Base-by-base conservation (phyloP, 2,329 filamentous ascomycete genomes). In the Colletotrichum sublineola region DNA sequence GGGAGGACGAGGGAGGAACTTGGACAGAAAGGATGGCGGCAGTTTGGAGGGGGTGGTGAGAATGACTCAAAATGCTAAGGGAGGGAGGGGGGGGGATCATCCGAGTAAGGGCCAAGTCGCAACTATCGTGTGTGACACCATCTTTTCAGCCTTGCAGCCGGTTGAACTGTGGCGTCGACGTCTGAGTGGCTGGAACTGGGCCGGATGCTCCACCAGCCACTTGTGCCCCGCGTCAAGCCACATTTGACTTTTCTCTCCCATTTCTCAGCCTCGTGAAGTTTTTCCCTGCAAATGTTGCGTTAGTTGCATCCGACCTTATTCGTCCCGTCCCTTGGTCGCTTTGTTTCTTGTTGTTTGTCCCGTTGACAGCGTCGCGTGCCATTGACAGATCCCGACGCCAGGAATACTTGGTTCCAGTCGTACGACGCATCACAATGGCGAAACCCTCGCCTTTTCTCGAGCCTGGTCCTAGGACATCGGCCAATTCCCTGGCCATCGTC, bases 381-480 rank as follows among this genome's bases (percentile, higher is more conserved):
- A 24, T 24, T 24, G 24, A 24, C 24, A 24, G 24, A 24, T 24
- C 40, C 5, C 5, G 11, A 6, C 42, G 15, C 33, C 50, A 12
- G 18, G 31, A 29, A n/a, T n/a, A 15, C 18, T 31, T 15, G 2
- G 33, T 1, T 5, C 5, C 62, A 2, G 40, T 52, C 33, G 18
- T 36, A 11, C 42, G 7, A 44, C 42, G 1, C 65, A 55, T 38
- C 74, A 75, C 52, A 65, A 85, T 85, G 84, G 74, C 78, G n/a
- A 76, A 75, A 18, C 77, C 81, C 2, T 97, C 95, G 12, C 92
- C 95, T 0, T 98, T 99, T 77, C 87, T 98, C 50, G 89, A 93
- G 65, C 91, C 93, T 0, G 90, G 91, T 20, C 79, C 86, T 3
- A 82, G 84, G 29, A 91, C 95, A 5, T 84, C 87, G 14, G 84